Percentiles rank a stretch among this genome's conserved stretches.
Conservation (phyloP, 2,329 filamentous ascomycete species). For the Penicillium sp. region DNA sequence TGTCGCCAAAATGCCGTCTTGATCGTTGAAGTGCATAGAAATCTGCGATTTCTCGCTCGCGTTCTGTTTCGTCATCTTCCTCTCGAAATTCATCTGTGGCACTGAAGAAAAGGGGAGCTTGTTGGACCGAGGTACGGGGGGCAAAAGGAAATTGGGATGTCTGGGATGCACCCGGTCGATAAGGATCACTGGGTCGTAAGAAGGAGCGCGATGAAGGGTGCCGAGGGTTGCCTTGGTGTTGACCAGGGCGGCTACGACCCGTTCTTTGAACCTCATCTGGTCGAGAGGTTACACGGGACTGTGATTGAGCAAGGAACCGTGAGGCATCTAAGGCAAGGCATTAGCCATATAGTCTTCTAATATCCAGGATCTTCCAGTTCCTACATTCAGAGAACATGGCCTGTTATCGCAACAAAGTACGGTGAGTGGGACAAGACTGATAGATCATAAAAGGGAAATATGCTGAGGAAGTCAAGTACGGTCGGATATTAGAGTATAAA, state of each 20-base stretch:
- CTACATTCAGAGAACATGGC: constrained; percentile 88
- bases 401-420: constrained; percentile 16
- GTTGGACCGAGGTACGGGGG: constrained; percentile 70
- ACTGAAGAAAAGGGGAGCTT: constrained; percentile 92
- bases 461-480: constrained; percentile 1
- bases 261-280: constrained; percentile 51
- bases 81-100: constrained; percentile 86
- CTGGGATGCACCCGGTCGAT: constrained; percentile 69
- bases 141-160: constrained; percentile 75
- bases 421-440: constrained; percentile 1
- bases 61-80: constrained; percentile 88
- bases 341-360: constrained; percentile 1
- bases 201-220: constrained; percentile 50
- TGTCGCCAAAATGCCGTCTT: constrained; percentile 79
- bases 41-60: constrained; percentile 88
- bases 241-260: constrained; percentile 49
- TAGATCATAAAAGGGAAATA: background rate
- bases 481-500: background rate
- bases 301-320: constrained; percentile 91
- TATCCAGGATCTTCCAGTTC: constrained; percentile 32
- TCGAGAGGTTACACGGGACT: constrained; percentile 80
- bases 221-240: constrained; percentile 46
- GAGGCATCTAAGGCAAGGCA: constrained; percentile 72
- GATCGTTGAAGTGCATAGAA: constrained; percentile 88
- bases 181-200: constrained; percentile 67